Percentiles rank a stretch among this genome's conserved stretches.
phyloP scores from a whole-genome alignment of 345 rosid species.

The Sisymbrium altissimum region DNA sequence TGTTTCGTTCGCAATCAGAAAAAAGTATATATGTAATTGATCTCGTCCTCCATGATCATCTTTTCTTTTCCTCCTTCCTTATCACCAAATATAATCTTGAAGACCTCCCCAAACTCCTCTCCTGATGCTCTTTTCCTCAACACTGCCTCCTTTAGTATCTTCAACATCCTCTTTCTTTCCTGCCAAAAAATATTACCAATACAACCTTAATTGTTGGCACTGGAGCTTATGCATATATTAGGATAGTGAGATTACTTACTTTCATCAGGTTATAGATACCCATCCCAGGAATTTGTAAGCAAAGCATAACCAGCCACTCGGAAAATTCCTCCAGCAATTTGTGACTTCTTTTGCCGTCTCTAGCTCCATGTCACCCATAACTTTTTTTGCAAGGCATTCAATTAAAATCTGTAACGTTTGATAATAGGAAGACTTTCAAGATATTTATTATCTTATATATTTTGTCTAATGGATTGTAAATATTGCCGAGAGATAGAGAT shows the following conservation, averaged over 20 bases:
- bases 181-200: not conserved
- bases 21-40: slow-evolving; percentile 2
- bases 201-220: not conserved
- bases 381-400: slow-evolving; percentile 15
- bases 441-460: not conserved
- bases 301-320: slow-evolving; percentile 9
- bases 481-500: not conserved
- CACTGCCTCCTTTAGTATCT: not conserved
- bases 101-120: slow-evolving; percentile 10
- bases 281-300: not conserved
- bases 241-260: not conserved
- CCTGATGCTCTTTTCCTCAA: slow-evolving; percentile 7
- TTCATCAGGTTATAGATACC: not conserved
- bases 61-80: not conserved
- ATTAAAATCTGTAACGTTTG: not conserved
- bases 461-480: not conserved
- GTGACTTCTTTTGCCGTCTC: slow-evolving; percentile 14
- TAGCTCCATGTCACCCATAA: slow-evolving; percentile 9
- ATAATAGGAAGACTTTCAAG: not conserved
- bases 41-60: not conserved
- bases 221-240: not conserved
- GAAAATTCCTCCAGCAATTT: slow-evolving; percentile 14
- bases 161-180: slow-evolving; percentile 15
- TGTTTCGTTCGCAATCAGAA: slow-evolving; percentile 18
- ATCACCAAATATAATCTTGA: slow-evolving; percentile 3